Base-by-base conservation (phyloP, 305 asterid genomes). In the Withania somnifera region DNA sequence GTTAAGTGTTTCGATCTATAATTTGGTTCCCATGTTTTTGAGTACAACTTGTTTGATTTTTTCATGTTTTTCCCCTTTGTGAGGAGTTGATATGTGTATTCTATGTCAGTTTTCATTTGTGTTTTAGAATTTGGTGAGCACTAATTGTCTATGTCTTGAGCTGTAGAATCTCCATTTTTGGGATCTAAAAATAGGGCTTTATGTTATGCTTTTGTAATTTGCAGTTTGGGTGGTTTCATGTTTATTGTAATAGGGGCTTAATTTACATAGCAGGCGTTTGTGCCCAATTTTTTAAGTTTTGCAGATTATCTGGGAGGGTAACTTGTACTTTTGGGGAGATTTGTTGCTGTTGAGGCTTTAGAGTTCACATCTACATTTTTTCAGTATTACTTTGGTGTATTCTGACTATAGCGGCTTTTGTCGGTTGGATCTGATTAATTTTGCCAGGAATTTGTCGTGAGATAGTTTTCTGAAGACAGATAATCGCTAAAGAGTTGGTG, bases 401-500 rank as follows among this genome's bases (percentile, higher is more conserved):
- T 50, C 80, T 75, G 80, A 75, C 51, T 28, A 28, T 75, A 1
- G 45, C 51, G 61, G 63, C 11, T 50, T 75, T 9, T 75, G 20
- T 50, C 61, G 28, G 80, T 75, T 75, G 47, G 78, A 75, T 75
- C 80, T 75, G 57, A 36, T 75, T 52, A 75, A 9, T 50, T 75
- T 28, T 75, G 7, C 38, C 10, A n/a, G 80, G 80, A 50, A 51
- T 51, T 80, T 17, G 17, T 40, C 10, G 47, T 60, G 60, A 26
- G 47, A 30, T 47, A n/a, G 28, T 60, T 30, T 75, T 71, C 83
- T 66, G 75, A 85, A 82, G 30, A 83, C 86, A 63, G 52, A 78
- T 69, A 73, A 57, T 82, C 80, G 61, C 66, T 14, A 34, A 58
- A 87, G 82, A 50, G 76, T 78, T 76, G 79, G 84, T 81, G 84